Conservation (phyloP, 2,329 filamentous ascomycete species). For the Sordariomycetes sp. region DNA sequence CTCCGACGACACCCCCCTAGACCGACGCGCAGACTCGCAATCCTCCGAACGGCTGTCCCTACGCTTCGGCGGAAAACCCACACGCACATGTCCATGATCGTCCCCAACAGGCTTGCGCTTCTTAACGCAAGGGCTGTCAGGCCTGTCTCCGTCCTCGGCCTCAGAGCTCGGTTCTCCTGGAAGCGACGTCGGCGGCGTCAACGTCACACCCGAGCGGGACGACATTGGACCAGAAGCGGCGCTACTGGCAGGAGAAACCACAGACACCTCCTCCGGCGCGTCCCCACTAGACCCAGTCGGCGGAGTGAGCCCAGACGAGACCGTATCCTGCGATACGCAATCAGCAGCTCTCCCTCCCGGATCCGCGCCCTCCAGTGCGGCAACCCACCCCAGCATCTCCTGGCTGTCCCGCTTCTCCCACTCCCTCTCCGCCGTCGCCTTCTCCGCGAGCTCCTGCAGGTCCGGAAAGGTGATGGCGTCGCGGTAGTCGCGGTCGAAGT, state of each 20-base stretch:
- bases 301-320: constrained; percentile 21
- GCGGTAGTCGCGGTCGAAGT: constrained; percentile 57
- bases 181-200: not conserved
- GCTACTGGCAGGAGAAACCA: not conserved
- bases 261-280: not conserved
- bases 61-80: not conserved
- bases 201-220: not conserved
- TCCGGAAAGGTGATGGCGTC: constrained; percentile 59
- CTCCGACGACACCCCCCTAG: not conserved
- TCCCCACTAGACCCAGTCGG: constrained; percentile 10
- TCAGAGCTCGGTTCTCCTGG: not conserved
- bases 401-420: constrained; percentile 37
- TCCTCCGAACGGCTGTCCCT: not conserved
- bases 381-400: constrained; percentile 48
- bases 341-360: constrained; percentile 27
- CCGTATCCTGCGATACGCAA: constrained; percentile 29
- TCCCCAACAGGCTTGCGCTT: not conserved
- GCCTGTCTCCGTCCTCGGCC: not conserved
- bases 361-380: constrained; percentile 42
- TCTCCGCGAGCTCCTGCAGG: constrained; percentile 51
- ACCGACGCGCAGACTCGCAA: not conserved
- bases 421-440: constrained; percentile 32
- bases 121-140: not conserved
- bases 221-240: not conserved
- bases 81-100: not conserved